Base-by-base conservation (phyloP, 2,329 filamentous ascomycete genomes). In the Mycosphaerella sp. region DNA sequence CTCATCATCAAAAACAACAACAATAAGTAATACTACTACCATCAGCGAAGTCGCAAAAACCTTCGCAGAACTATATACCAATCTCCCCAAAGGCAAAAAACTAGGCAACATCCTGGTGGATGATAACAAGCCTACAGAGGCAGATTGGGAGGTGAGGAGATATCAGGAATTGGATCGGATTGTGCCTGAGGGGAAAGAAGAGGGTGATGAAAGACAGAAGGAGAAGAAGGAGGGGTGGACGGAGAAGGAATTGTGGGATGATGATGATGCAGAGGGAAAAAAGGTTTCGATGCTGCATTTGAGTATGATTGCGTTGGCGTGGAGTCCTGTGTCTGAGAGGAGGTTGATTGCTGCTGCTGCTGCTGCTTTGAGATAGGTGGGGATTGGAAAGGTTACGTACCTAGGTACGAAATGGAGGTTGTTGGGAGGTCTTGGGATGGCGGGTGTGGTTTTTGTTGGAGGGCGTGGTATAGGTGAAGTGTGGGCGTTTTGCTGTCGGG, bases 31-130 rank as follows among this genome's bases (percentile, higher is more conserved):
- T 21, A 59, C 50, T 48, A 18, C 44, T n/a, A 37, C 32, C 6
- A 46, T 60, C 4, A 37, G 43, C 27, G 50, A 51, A 2, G 46
- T 55, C 0, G 61, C 53, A 5, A 56, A 59, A 48, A 39, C 37
- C 9, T 67, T 66, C 41, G 60, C 63, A 16, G 50, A 52, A 17
- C 16, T 59, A 3, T 66, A 67, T 43, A 55, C 45, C 4, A 52
- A 53, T 2, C 41, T 67, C 30, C 49, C 55, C 3, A 61, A 58
- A 41, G 60, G 61, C 16, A 64, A 63, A 55, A 59, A 59, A 41
- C 49, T 67, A 12, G 64, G 58, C 1, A 65, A 67, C 47, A 57
- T 62, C 10, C 54, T 67, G 8, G 57, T 66, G 1, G 63, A 66
- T 47, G 59, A 64, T 27, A 30, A 34, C 18, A 59, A 62, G 50